Conservation (phyloP, 1,139 yeast genomes). For the Taphrina sp. region DNA sequence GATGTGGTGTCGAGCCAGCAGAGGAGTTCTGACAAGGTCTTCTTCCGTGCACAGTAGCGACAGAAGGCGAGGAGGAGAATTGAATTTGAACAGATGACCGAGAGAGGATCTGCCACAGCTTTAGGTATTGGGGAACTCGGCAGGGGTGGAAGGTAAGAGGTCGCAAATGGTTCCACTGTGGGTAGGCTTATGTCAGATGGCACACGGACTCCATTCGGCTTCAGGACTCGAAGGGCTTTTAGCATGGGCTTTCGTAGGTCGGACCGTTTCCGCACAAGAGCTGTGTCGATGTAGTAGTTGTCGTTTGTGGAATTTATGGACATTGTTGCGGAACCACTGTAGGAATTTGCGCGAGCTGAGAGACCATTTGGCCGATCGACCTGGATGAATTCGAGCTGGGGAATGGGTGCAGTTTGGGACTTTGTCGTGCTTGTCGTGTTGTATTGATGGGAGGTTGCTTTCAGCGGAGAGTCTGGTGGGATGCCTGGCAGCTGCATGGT, state of each 20-base stretch:
- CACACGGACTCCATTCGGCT: background rate
- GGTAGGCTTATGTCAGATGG: slow-evolving; percentile 1
- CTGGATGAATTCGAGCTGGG: slow-evolving; percentile 26
- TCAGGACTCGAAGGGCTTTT: background rate
- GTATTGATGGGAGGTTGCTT: background rate
- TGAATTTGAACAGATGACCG: slow-evolving; percentile 13
- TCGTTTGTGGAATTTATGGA: background rate
- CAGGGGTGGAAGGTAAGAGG: slow-evolving; percentile 1
- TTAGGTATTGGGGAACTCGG: slow-evolving; percentile 13
- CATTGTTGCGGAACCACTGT: background rate
- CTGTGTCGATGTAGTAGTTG: background rate
- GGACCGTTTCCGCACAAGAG: background rate
- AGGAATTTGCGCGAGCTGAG: background rate
- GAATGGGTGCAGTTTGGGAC: slow-evolving; percentile 6
- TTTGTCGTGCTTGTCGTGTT: background rate
- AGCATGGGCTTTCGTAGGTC: background rate
- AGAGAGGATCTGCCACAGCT: background rate
- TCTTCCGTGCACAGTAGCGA: slow-evolving; percentile 10
- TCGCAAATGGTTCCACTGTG: background rate
- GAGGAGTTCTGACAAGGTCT: slow-evolving; percentile 15
- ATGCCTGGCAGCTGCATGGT: slow-evolving; percentile 6
- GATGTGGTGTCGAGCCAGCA: slow-evolving; percentile 28
- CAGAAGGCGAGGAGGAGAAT: slow-evolving; percentile 17
- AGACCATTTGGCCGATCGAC: background rate
- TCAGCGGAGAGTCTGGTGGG: background rate